A percentile compares a stretch with the other conserved stretches of the same genome.
Evolutionary conservation across 164 flowering plant genomes (phyloP).

Genomic region (Brasenia schreberi): DNA sequence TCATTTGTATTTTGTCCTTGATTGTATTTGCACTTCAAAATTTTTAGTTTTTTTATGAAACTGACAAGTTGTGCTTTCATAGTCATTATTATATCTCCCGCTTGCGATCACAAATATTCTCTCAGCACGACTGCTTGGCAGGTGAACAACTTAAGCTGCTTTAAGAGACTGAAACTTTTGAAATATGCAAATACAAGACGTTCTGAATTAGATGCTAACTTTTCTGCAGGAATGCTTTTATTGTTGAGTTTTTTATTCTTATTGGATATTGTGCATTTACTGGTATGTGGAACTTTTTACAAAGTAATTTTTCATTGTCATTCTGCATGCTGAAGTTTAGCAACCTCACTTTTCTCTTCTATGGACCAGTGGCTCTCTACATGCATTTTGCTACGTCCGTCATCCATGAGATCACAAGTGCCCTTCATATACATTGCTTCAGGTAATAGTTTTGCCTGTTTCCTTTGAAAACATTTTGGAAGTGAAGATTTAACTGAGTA

Average conservation of each 20-base stretch:
- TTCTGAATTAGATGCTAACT: not conserved
- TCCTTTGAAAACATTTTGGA: no score
- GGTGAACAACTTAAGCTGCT: conserved; percentile 24
- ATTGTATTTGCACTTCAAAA: no score
- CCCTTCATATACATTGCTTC: conserved; percentile 89
- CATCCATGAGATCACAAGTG: conserved; percentile 77
- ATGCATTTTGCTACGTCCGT: conserved; percentile 87
- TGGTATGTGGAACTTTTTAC: conserved; percentile 26
- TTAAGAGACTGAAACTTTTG: no score
- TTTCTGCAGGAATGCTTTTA: conserved; percentile 60
- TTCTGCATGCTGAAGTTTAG: not conserved
- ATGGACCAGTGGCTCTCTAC: conserved; percentile 48
- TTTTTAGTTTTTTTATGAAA: not conserved
- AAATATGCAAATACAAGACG: no score
- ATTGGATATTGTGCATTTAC: conserved; percentile 66
- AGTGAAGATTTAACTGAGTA: no score
- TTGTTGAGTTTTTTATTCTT: conserved; percentile 70
- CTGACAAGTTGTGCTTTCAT: conserved; percentile 10
- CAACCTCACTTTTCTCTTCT: conserved; percentile 3
- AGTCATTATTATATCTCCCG: conserved; percentile 90
- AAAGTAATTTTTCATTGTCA: not conserved
- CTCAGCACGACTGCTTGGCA: conserved; percentile 71
- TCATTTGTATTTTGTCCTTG: no score
- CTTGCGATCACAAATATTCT: conserved; percentile 91
- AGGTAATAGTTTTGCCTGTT: conserved; percentile 36